These are phyloP conservation scores for Acacia concinna DNA, from an alignment of 331 rosid genomes.

Conservation along the genomic window DNA sequence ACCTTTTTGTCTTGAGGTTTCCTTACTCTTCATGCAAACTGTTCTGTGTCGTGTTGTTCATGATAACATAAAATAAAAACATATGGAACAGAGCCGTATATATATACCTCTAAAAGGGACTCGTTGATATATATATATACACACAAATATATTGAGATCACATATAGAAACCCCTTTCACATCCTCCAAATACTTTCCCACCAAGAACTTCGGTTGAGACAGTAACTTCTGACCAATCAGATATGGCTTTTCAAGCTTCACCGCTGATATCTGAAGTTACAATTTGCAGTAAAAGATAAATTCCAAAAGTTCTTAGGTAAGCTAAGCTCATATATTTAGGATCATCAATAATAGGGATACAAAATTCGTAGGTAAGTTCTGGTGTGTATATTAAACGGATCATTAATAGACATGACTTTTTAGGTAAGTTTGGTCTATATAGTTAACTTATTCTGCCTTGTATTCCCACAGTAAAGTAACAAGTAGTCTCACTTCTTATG, in stretches of 20 bases:
- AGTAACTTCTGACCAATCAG: constrained; percentile 29
- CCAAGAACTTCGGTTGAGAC: constrained; percentile 46
- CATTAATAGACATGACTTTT: not conserved
- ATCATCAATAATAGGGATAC: not conserved
- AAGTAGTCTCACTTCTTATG: constrained; percentile 15
- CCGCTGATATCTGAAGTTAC: constrained; percentile 1
- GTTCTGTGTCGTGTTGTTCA: constrained; percentile 30
- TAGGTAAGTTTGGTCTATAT: not conserved
- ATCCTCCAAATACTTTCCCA: constrained; percentile 23
- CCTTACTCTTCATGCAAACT: constrained; percentile 31
- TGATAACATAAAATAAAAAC: not conserved
- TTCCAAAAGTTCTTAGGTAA: not conserved
- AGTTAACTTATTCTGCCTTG: not conserved
- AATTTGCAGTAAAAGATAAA: not conserved
- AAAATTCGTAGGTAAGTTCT: not conserved
- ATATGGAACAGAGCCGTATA: not conserved
- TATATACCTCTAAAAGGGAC: constrained; percentile 31
- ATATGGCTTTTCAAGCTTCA: constrained; percentile 3
- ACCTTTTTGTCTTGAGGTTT: constrained; percentile 40
- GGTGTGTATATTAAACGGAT: not conserved
- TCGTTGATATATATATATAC: too few relatives aligned
- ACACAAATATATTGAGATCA: constrained; percentile 5
- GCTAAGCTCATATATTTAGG: not conserved
- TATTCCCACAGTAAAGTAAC: not conserved
- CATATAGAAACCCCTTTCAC: not conserved